Evolutionary conservation across 257 asterid species (phyloP).

Genomic region (Lithospermum erythrorhizon): DNA sequence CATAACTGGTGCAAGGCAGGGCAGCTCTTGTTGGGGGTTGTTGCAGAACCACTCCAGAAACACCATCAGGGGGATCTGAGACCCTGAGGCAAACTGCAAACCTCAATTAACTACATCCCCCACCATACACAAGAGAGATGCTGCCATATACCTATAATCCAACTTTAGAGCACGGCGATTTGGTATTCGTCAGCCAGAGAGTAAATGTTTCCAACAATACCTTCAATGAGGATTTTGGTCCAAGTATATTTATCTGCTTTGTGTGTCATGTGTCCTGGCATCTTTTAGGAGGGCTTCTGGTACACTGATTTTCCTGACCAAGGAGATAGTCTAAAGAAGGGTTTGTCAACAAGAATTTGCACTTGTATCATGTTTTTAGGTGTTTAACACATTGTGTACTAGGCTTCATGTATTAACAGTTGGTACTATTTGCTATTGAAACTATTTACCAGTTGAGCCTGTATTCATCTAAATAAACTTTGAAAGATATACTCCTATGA

Average conservation of each 20-base stretch:
- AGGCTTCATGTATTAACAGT: no score
- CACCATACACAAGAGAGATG: background rate
- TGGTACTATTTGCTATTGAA: background rate
- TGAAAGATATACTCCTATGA: no score
- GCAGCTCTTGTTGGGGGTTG: constrained; percentile 90
- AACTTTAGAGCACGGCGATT: background rate
- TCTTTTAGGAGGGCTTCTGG: background rate
- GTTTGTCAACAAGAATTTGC: background rate
- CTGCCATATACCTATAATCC: background rate
- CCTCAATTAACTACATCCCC: background rate
- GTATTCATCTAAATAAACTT: background rate
- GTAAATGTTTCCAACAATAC: no score
- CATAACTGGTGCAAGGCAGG: constrained; percentile 74
- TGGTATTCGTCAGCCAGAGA: background rate
- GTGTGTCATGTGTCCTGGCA: background rate
- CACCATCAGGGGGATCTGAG: constrained; percentile 45
- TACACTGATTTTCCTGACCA: background rate
- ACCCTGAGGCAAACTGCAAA: constrained; percentile 21
- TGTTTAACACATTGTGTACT: no score
- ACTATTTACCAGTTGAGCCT: background rate
- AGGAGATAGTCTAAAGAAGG: background rate
- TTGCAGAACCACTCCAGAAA: constrained; percentile 80
- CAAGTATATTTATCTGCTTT: background rate
- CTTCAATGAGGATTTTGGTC: background rate
- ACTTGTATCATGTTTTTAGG: background rate